Evolutionary conservation across 2,329 filamentous ascomycete species (phyloP).

Genomic region (Ramichloridium luteum): DNA sequence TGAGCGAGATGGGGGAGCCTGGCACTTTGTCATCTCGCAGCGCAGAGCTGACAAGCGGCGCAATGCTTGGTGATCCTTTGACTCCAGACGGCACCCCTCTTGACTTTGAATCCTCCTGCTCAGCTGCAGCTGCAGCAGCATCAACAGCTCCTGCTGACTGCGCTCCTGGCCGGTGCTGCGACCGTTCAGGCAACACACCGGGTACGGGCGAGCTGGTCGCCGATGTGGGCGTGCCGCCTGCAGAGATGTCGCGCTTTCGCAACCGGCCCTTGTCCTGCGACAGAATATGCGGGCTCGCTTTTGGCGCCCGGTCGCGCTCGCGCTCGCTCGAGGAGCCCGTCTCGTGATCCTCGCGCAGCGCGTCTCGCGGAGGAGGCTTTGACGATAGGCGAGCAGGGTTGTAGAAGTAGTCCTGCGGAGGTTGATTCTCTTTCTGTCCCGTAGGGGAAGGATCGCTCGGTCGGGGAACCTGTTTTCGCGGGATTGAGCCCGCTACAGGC

Average conservation of each 20-base stretch:
- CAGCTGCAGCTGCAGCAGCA: no score
- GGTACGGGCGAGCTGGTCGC: conserved; percentile 14
- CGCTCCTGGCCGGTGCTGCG: no score
- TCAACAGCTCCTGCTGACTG: no score
- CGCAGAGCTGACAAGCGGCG: no score
- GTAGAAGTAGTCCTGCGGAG: conserved; percentile 35
- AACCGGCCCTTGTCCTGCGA: conserved; percentile 73
- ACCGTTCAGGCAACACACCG: no score
- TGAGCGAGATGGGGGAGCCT: conserved; percentile 26
- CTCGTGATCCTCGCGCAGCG: conserved; percentile 29
- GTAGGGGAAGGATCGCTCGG: conserved; percentile 15
- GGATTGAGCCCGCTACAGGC: conserved; percentile 9
- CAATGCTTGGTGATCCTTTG: no score
- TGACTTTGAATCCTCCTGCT: no score
- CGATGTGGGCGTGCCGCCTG: conserved; percentile 16
- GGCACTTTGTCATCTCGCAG: conserved; percentile 7
- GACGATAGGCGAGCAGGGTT: conserved; percentile 16
- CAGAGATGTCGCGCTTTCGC: conserved; percentile 29
- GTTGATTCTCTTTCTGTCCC: conserved; percentile 19
- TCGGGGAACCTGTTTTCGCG: conserved; percentile 17
- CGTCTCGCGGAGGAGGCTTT: conserved; percentile 28
- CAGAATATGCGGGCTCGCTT: conserved; percentile 71
- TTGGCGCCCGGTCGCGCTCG: conserved; percentile 22
- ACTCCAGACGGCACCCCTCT: no score
- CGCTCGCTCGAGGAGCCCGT: conserved; percentile 31